Percentiles rank a stretch among this genome's conserved stretches.
Evolutionary conservation across 331 rosid species (phyloP).

Genomic region (Stylosanthes scabra): DNA sequence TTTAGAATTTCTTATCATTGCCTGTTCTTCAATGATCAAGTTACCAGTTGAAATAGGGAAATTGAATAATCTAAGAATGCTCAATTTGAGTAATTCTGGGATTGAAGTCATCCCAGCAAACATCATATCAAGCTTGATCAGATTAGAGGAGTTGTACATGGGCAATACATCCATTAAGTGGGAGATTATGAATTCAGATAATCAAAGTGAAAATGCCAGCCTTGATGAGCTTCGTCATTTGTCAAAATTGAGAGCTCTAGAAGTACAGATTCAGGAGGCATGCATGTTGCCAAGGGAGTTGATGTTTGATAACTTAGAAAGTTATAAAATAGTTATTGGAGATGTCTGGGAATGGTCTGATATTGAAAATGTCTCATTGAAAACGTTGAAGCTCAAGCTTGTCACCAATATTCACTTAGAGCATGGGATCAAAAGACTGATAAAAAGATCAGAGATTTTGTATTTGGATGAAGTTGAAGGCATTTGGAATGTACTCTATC

Average conservation of each 20-base stretch:
- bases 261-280: conserved; percentile 7
- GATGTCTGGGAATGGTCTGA: conserved; percentile 28
- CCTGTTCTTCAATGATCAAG: conserved; percentile 2
- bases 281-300: conserved; percentile 26
- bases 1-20: not conserved
- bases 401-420: conserved; percentile 10
- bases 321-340: conserved; percentile 24
- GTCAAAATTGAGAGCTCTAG: conserved; percentile 16
- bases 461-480: conserved; percentile 26
- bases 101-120: conserved; percentile 20
- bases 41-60: conserved; percentile 13
- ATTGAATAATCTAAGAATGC: conserved; percentile 14
- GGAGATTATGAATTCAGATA: not conserved
- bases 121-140: conserved; percentile 24
- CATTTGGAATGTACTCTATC: conserved; percentile 13
- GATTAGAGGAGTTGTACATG: conserved; percentile 27
- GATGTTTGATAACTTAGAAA: conserved; percentile 15
- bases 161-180: conserved; percentile 26
- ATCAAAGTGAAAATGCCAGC: conserved; percentile 20
- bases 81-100: conserved; percentile 13
- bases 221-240: conserved; percentile 6
- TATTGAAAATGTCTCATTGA: not conserved
- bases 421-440: conserved; percentile 4
- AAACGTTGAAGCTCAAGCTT: conserved; percentile 22
- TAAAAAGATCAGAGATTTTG: conserved; percentile 1